Evolutionary conservation across 768 basidiomycete genomes (phyloP), one percentile per base, ranked within the genome.

Genomic region (Calocera cornea): DNA sequence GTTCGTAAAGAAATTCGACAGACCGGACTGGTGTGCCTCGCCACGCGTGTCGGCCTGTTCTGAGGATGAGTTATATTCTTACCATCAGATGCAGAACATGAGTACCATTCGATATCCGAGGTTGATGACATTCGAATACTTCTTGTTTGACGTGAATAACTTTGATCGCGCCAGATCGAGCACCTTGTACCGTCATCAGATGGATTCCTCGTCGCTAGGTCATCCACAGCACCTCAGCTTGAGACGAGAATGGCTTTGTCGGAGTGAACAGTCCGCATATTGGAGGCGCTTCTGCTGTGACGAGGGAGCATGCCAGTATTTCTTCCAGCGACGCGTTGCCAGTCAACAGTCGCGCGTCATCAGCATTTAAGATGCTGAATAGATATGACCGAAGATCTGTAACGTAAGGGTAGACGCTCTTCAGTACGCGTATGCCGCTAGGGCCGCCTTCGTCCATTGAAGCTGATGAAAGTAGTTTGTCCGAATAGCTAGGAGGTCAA

Each of bases 1-100:
- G 73, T 93, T 94, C 17, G 89, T 79, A 70, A 85, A 86, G 67
- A 79, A 79, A 71, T 86, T 89, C 17, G 78, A 79, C 64, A 89
- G 79, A 36, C 75, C 70, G 68, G 81, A 78, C 7, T 76, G 76
- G 76, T 34, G 75, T 72, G 77, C 79, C 65, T 69, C 75, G 69
- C 67, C 19, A 16, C 40, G 16, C 44, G 11, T 40, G 40, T 69
- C 7, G 11, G 36, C 34, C 17, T 68, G n/a, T 33, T 14, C 19
- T 8, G 11, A 47, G 19, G 27, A 34, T 66, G 12, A 41, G 64
- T 31, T 19, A 41, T 54, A 10, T 65, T 54, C 1, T 41, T 27
- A 16, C 19, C 38, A 14, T 2, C 22, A 8, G 36, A 50, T 12
- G 27, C n/a, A 38, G n/a, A 14, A n/a, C 14, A 22, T 5, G 73